Evolutionary conservation across 1,139 yeast genomes (phyloP), one percentile per base, ranked within the genome.

Genomic region (Candida buenavistaensis): DNA sequence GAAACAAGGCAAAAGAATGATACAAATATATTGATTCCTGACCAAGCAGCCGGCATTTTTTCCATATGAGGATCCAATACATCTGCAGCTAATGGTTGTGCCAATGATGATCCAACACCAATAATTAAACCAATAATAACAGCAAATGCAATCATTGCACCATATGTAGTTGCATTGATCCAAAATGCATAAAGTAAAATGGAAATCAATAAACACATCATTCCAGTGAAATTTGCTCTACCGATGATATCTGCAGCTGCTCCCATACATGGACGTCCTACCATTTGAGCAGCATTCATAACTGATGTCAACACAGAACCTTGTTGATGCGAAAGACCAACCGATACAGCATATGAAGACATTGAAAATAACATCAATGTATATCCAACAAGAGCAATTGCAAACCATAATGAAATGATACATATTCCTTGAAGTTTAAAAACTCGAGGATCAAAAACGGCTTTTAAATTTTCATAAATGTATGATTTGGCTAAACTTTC

Each of bases 231-330:
- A 52, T 80, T 82, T 28, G 69, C 59, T 40, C 88, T 63, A 1
- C 94, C 92, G 30, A 65, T 54, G 21, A 45, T 57, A 51, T 83
- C 92, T 17, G 82, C 80, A 5, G 72, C 25, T 4, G 63, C 39
- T 0, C 94, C 92, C 54, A 81, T 63, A 2, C 59, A 24, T 1
- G 90, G 90, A 45, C 92, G 66, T 0, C 92, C 92, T 10, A 83
- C 44, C 3, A 70, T 58, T 54, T 82, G 89, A 2, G 81, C 81
- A 3, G 76, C 79, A 52, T 79, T 80, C 47, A 82, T 60, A 6
- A 80, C 54, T 0, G 88, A 81, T 3, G 87, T 79, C 19, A 82
- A 57, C 14, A 64, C 58, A 4, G 88, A 71, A 4, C 81, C 87
- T 45, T 82, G 80, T 14, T 65, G 51, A 19, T 68, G 55, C 6